Conservation (phyloP, 1,284 basidiomycete species). For the Ustilago shanxiensis region DNA sequence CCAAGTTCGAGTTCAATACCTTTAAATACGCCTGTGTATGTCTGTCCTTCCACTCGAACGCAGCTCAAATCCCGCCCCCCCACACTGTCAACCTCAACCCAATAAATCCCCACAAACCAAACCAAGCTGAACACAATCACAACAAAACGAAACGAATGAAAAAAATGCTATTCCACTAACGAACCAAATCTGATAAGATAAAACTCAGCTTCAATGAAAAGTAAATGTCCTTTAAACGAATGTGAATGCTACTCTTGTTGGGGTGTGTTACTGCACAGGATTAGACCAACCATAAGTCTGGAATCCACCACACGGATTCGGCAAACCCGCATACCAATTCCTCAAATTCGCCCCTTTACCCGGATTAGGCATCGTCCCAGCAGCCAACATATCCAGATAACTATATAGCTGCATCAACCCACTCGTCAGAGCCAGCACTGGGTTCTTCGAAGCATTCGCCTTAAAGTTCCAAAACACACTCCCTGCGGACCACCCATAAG, state of each 20-base stretch:
- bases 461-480: conserved; percentile 68
- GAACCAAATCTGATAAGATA: too few relatives aligned
- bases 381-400: conserved; percentile 44
- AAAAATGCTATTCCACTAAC: neutral
- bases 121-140: too few relatives aligned
- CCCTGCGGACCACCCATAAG: conserved; percentile 66
- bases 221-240: neutral
- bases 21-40: too few relatives aligned
- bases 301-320: conserved; percentile 45
- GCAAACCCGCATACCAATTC: conserved; percentile 29
- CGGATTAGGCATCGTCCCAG: conserved; percentile 44
- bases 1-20: too few relatives aligned
- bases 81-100: too few relatives aligned
- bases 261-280: conserved; percentile 12
- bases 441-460: conserved; percentile 41
- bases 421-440: conserved; percentile 27
- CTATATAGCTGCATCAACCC: conserved; percentile 53
- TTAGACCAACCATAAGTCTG: conserved; percentile 41
- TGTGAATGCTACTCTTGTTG: too few relatives aligned
- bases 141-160: neutral
- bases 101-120: too few relatives aligned
- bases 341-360: conserved; percentile 39
- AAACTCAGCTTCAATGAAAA: too few relatives aligned
- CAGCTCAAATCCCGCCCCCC: too few relatives aligned
- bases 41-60: too few relatives aligned